Base-by-base conservation (phyloP, 148 eudicot species). In the Rheum nobile region DNA sequence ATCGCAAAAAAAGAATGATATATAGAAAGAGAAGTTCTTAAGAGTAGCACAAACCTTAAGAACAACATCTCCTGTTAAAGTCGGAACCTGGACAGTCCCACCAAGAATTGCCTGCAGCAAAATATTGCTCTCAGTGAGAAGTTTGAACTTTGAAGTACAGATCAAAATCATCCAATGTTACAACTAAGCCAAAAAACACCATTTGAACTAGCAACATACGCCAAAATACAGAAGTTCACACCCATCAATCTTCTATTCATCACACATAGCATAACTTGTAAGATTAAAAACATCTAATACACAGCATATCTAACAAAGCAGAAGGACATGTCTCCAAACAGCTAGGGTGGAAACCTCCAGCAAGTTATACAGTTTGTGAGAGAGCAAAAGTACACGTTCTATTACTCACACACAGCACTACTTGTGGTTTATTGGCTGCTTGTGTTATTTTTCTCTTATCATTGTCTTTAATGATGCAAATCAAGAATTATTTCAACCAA, bases 41-140 rank as follows among this genome's bases (percentile, higher is more conserved):
- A 47, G 73, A 10, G 61, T 22, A 22, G 61, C 34, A 73, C 83
- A 71, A 48, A 90, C 98, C 97, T 94, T 94, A 70, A 94, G 86
- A 73, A 94, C 96, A 71, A 91, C 97, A 78, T 94, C 90, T 50
- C 98, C 98, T 13, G 86, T 84, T 71, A 94, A 84, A 72, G 97
- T 94, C 37, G 98, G 98, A 46, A 94, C 97, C 86, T 88, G 97
- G 78, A 94, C 81, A 35, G 97, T 94, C 44, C 98, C 98, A 47
- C 98, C 98, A 82, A 94, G 84, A 48, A 91, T 86, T 70, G 98
- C 98, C 98, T 94, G 89, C 81, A 86, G 47, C 14, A 65, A 32
- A 16, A 65, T 32, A 65, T 65, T 65, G 41, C 39, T 34, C 24
- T 14, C 39, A 65, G 5, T 65, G 41, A 65, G 39, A 65, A 65